phyloP scores from a whole-genome alignment of 805 yeast species.

The Brettanomyces nanus region DNA sequence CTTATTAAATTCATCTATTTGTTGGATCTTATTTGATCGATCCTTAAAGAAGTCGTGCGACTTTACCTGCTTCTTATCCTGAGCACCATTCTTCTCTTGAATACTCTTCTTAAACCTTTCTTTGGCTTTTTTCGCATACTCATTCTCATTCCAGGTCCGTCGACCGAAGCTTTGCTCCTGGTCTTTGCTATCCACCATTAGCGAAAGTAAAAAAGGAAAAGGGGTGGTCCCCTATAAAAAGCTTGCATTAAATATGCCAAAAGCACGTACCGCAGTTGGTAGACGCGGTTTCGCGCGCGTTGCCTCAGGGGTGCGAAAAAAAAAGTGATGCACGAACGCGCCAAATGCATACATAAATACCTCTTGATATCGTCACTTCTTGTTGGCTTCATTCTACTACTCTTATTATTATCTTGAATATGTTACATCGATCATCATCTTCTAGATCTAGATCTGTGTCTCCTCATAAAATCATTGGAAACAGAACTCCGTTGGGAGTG shows the following conservation, averaged over 20 bases:
- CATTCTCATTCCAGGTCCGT: conserved; percentile 65
- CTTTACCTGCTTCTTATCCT: background rate
- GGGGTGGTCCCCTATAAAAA: background rate
- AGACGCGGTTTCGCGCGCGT: no score
- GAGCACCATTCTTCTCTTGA: conserved; percentile 10
- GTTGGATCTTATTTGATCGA: conserved; percentile 15
- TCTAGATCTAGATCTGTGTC: no score
- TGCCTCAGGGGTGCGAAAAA: no score
- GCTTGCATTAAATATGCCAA: background rate
- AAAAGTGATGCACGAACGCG: no score
- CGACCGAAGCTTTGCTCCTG: conserved; percentile 39
- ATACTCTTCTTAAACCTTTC: conserved; percentile 15
- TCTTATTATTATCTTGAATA: no score
- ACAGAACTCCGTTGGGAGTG: conserved; percentile 1
- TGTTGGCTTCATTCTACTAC: no score
- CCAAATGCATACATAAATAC: no score
- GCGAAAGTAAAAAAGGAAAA: background rate
- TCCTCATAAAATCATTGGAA: background rate
- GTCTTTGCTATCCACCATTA: background rate
- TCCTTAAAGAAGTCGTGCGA: conserved; percentile 15
- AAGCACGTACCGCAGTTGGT: no score
- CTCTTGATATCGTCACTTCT: no score
- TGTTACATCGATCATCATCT: no score
- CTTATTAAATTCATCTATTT: conserved; percentile 18
- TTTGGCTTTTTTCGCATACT: conserved; percentile 43